phyloP scores from a whole-genome alignment of 2,329 filamentous ascomycete species.

The Cordyceps farinosa region DNA sequence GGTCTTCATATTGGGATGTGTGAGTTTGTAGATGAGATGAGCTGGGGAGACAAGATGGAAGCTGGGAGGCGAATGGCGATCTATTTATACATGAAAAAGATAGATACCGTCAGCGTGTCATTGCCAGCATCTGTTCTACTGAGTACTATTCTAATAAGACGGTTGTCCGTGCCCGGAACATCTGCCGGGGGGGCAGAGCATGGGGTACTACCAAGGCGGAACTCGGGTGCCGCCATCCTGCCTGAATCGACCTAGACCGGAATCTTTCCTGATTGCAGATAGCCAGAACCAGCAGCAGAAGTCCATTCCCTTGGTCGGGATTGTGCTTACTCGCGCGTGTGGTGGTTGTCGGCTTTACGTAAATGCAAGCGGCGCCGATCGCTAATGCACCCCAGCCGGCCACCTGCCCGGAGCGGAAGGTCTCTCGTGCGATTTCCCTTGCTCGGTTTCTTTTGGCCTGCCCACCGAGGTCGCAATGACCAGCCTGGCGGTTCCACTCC shows the following conservation, averaged over 20 bases:
- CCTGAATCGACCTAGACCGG: neutral
- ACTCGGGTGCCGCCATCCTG: neutral
- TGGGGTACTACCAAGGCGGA: too few species aligned
- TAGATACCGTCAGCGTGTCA: neutral
- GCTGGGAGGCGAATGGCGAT: neutral
- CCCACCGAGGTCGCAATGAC: too few species aligned
- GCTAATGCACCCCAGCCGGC: neutral
- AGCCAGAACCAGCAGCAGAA: neutral
- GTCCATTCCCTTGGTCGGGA: neutral
- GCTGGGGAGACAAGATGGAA: neutral
- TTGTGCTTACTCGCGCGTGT: neutral
- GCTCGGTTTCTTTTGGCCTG: too few species aligned
- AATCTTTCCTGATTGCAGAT: neutral
- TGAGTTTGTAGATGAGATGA: neutral
- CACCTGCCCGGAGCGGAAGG: conserved; percentile 2
- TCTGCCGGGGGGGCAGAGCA: too few species aligned
- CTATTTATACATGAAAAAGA: neutral
- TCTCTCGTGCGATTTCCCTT: neutral
- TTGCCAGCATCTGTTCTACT: neutral
- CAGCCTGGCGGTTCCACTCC: too few species aligned
- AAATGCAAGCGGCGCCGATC: neutral
- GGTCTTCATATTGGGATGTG: conserved; percentile 8
- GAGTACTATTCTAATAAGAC: too few species aligned
- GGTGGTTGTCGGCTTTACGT: neutral
- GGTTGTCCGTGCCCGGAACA: too few species aligned